Base-by-base conservation (phyloP, 306 rosid species). In the Gastrolobium villosum region DNA sequence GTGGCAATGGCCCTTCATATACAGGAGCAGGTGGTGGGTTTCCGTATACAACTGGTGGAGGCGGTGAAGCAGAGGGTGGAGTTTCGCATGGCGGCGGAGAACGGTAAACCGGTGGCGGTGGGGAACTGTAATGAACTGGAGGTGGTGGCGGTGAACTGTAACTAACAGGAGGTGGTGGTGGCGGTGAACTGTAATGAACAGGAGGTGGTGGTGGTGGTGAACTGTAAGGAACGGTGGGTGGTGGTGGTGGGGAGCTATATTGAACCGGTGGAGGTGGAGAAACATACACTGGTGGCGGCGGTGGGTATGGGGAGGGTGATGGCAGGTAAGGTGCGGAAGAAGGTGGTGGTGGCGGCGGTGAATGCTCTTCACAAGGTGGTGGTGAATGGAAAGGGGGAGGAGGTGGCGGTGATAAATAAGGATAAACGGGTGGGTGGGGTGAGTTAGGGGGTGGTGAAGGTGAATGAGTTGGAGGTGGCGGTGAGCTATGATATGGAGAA, bases 1-100 rank as follows among this genome's bases (percentile, higher is more conserved):
- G 98, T 67, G 99, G 98, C 90, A 93, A 85, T 66, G 99, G 99
- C 69, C 98, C 98, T 87, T 86, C 89, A 80, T 95, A 93, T 82
- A 84, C 92, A 68, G 99, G 99, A 60, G 96, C 79, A 39, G 94
- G 97, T 10, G 94, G 94, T 5, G 96, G 86, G 75, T 67, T 89
- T 65, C 30, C 76, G 62, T 84, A 57, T 37, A 79, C 74, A 64
- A 79, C 72, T 10, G 86, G 81, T 0, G 88, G 76, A 2, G 89
- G 89, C 0, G 85, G 87, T 0, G 79, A 43, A 2, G 67, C 28
- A 1, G 81, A 30, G 0, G 91, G 81, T 14, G 83, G 93, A 2
- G 86, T 36, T 68, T 82, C 81, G 48, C 84, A 83, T 0, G 89
- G 84, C 14, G 86, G 78, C 15, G 87, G 74, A 46, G 75, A 65